phyloP scores from a whole-genome alignment of 805 yeast species.

The Maudiozyma bulderi region DNA sequence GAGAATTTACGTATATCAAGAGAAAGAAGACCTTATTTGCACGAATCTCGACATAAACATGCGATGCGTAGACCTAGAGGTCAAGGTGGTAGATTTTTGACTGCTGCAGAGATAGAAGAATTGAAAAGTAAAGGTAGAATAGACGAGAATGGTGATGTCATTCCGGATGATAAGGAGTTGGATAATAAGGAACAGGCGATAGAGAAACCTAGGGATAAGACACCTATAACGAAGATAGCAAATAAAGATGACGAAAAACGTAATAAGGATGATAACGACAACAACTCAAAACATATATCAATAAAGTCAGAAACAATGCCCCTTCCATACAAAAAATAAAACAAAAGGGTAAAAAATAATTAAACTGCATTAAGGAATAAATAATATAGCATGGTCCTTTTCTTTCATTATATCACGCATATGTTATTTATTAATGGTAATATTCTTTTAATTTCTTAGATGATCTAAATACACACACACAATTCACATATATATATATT shows the following conservation, averaged over 20 bases:
- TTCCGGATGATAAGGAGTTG: not conserved
- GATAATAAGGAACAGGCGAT: not conserved
- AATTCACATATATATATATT: not conserved
- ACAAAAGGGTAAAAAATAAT: not conserved
- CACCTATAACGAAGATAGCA: not conserved
- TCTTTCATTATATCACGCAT: not conserved
- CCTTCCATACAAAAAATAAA: not conserved
- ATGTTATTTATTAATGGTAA: not conserved
- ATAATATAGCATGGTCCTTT: no score
- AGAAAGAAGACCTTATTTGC: conserved; percentile 87
- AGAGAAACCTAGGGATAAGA: not conserved
- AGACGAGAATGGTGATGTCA: not conserved
- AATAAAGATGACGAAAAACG: not conserved
- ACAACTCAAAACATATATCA: not conserved
- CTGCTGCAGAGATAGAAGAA: conserved; percentile 77
- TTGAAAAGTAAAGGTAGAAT: conserved; percentile 24
- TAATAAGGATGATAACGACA: not conserved
- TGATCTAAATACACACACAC: not conserved
- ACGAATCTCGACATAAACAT: conserved; percentile 95
- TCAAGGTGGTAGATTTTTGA: conserved; percentile 93
- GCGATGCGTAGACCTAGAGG: conserved; percentile 99
- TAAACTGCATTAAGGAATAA: not conserved
- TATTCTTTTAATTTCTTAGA: not conserved
- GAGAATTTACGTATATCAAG: conserved; percentile 80
- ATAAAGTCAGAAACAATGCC: not conserved